Evolutionary conservation across 441 rosid genomes (phyloP).

Genomic region (Erysimum cheiri): DNA sequence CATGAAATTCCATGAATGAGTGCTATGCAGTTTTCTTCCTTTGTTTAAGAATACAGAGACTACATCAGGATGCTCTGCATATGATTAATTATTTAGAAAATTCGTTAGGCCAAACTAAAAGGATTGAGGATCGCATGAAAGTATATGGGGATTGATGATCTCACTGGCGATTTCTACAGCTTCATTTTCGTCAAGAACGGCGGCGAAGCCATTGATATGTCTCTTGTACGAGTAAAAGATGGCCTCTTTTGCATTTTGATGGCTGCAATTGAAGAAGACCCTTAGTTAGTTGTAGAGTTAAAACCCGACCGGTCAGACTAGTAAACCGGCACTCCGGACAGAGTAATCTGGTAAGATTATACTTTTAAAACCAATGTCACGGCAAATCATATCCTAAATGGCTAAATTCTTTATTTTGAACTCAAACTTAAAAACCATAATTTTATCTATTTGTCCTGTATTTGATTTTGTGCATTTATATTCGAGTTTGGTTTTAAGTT

Average conservation of each 20-base stretch:
- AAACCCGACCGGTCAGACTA: neutral
- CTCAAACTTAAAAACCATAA: too few relatives aligned
- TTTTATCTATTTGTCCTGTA: neutral
- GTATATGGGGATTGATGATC: constrained; percentile 6
- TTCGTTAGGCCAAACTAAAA: neutral
- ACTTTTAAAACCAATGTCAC: neutral
- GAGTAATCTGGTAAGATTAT: neutral
- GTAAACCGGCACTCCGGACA: neutral
- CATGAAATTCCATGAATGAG: constrained; percentile 60
- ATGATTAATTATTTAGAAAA: neutral
- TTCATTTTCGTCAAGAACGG: constrained; percentile 55
- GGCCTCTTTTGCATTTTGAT: constrained; percentile 47
- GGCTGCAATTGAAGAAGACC: constrained; percentile 40
- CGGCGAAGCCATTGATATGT: constrained; percentile 69
- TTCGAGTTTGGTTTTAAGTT: neutral
- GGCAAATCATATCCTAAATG: neutral
- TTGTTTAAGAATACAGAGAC: constrained; percentile 52
- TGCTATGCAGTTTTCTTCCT: constrained; percentile 54
- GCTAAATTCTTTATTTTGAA: too few relatives aligned
- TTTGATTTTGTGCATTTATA: neutral
- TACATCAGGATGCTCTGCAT: constrained; percentile 55
- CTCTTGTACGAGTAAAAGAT: constrained; percentile 65
- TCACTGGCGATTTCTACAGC: constrained; percentile 55
- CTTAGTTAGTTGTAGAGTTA: neutral
- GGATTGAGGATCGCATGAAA: neutral